Percentiles rank a stretch among this genome's conserved stretches.
Evolutionary conservation across 2,329 filamentous ascomycete species (phyloP).

Genomic region (Trichoderma harzianum): DNA sequence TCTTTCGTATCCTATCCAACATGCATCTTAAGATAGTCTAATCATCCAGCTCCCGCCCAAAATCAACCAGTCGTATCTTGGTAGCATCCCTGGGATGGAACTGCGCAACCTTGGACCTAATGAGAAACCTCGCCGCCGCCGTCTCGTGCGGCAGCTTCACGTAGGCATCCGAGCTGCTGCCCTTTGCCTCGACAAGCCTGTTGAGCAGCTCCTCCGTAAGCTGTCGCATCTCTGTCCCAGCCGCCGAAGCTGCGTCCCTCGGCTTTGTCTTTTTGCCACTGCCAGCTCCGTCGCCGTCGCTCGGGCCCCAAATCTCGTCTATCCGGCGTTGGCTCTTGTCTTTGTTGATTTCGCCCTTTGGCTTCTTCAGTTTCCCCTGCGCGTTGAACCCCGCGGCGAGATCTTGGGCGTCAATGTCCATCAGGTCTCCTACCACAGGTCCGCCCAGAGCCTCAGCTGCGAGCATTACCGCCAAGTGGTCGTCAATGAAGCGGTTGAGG

Average conservation of each 20-base stretch:
- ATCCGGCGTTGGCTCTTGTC: constrained; percentile 58
- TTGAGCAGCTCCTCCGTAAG: constrained; percentile 61
- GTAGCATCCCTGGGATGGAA: constrained; percentile 63
- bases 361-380: constrained; percentile 54
- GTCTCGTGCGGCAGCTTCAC: constrained; percentile 58
- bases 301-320: constrained; percentile 59
- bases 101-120: constrained; percentile 62
- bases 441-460: constrained; percentile 82
- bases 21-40: constrained; percentile 25
- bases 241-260: constrained; percentile 48
- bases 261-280: constrained; percentile 22
- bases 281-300: constrained; percentile 24
- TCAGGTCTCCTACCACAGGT: constrained; percentile 72
- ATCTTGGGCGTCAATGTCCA: constrained; percentile 60
- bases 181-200: constrained; percentile 50
- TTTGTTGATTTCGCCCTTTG: constrained; percentile 38
- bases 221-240: constrained; percentile 55
- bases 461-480: constrained; percentile 68
- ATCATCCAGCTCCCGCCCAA: constrained; percentile 60
- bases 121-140: constrained; percentile 60
- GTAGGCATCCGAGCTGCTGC: constrained; percentile 55
- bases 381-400: constrained; percentile 58
- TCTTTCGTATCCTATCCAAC: background rate
- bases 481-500: constrained; percentile 68
- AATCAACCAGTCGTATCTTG: constrained; percentile 58